phyloP scores from a whole-genome alignment of 371 early-diverging fungal species.

The Mucor mucedo region DNA sequence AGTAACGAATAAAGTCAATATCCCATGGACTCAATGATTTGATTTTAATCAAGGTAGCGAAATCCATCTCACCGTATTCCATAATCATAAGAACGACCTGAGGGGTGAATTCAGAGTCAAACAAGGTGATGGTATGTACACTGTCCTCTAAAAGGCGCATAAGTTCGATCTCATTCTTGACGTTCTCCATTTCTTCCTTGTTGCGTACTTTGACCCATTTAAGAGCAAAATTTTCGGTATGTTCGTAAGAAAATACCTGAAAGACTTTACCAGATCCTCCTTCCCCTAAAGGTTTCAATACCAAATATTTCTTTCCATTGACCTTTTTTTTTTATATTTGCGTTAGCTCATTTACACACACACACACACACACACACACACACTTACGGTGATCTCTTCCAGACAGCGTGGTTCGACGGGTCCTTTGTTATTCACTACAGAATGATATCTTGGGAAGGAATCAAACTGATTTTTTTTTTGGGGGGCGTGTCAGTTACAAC shows the following conservation, averaged over 20 bases:
- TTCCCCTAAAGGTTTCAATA: conserved; percentile 68
- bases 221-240: conserved; percentile 79
- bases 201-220: conserved; percentile 83
- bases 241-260: conserved; percentile 72
- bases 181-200: conserved; percentile 71
- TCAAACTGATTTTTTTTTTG: too few relatives aligned
- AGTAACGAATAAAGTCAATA: conserved; percentile 75
- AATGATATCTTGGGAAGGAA: too few relatives aligned
- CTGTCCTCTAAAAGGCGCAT: conserved; percentile 69
- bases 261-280: conserved; percentile 93
- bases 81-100: conserved; percentile 54
- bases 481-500: too few relatives aligned
- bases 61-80: conserved; percentile 97
- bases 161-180: conserved; percentile 84
- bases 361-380: too few relatives aligned
- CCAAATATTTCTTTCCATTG: conserved; percentile 17
- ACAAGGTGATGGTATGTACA: conserved; percentile 76
- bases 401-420: too few relatives aligned
- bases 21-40: conserved; percentile 60
- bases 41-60: conserved; percentile 68
- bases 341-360: too few relatives aligned
- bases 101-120: conserved; percentile 76
- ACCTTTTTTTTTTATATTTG: conserved; percentile 6
- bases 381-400: too few relatives aligned
- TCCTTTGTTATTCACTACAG: too few relatives aligned